Evolutionary conservation across 75 land plant species (phyloP).

Genomic region (Larix kaempferi): DNA sequence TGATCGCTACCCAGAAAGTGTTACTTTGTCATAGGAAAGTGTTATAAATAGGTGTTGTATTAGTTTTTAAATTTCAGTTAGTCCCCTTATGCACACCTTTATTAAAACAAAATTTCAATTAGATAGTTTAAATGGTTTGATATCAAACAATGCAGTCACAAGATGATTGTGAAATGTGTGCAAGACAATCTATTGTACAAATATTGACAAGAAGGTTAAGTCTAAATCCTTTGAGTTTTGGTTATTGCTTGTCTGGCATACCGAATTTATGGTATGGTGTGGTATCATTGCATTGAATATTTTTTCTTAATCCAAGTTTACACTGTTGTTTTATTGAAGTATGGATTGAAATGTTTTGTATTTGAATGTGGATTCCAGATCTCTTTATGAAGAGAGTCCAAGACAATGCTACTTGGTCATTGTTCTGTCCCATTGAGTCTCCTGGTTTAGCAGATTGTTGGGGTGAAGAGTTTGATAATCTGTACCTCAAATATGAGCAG

Average conservation of each 20-base stretch:
- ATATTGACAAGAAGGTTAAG: constrained; percentile 88
- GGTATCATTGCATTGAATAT: not conserved
- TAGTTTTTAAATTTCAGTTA: not conserved
- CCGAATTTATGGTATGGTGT: not conserved
- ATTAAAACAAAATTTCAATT: no score
- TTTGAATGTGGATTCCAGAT: not conserved
- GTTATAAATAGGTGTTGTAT: not conserved
- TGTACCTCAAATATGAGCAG: no score
- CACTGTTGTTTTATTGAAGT: constrained; percentile 8
- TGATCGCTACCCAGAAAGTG: not conserved
- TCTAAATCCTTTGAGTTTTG: not conserved
- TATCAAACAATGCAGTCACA: constrained; percentile 51
- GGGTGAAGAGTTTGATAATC: no score
- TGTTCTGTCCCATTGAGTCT: no score
- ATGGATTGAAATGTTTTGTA: not conserved
- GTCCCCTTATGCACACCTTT: no score
- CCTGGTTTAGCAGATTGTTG: no score
- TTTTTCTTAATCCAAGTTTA: not conserved
- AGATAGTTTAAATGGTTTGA: not conserved
- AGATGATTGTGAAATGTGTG: constrained; percentile 81
- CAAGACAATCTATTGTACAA: constrained; percentile 81
- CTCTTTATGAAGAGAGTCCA: no score
- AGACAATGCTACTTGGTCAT: no score
- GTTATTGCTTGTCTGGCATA: not conserved
- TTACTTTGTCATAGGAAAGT: not conserved